phyloP scores from a whole-genome alignment of 768 basidiomycete genomes.

The Pisolithus microcarpus region DNA sequence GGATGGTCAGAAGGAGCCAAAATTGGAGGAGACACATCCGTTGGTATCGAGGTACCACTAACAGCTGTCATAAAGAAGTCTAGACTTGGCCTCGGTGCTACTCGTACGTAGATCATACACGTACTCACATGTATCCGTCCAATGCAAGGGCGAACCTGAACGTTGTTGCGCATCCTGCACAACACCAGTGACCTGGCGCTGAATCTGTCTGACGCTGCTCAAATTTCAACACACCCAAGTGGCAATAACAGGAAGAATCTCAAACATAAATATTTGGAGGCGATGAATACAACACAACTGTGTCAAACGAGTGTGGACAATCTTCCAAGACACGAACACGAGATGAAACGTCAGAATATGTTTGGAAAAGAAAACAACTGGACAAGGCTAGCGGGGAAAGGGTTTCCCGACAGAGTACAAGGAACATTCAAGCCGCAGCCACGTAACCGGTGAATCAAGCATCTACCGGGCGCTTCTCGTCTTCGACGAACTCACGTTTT shows the following conservation, averaged over 20 bases:
- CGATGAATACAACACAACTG: too few species aligned
- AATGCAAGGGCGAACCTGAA: too few species aligned
- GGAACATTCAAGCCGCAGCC: not conserved
- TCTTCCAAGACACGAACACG: too few species aligned
- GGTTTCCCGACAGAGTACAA: too few species aligned
- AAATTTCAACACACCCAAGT: not conserved
- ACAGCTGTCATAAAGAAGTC: constrained; percentile 82
- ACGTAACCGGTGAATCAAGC: not conserved
- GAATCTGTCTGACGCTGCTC: too few species aligned
- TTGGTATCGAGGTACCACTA: constrained; percentile 68
- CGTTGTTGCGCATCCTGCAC: too few species aligned
- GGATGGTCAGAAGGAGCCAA: constrained; percentile 82
- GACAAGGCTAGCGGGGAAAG: too few species aligned
- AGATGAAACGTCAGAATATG: too few species aligned
- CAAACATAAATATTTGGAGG: not conserved
- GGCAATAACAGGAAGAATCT: not conserved
- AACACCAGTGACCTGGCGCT: too few species aligned
- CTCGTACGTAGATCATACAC: constrained; percentile 1
- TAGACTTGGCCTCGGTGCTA: constrained; percentile 78
- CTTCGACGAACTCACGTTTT: constrained; percentile 31
- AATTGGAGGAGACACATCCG: constrained; percentile 54
- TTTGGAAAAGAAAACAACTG: too few species aligned
- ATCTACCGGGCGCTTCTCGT: constrained; percentile 6
- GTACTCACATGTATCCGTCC: too few species aligned
- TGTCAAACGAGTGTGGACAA: too few species aligned